Evolutionary conservation across 2,329 filamentous ascomycete genomes (phyloP).

Genomic region (Lachnellula occidentalis): DNA sequence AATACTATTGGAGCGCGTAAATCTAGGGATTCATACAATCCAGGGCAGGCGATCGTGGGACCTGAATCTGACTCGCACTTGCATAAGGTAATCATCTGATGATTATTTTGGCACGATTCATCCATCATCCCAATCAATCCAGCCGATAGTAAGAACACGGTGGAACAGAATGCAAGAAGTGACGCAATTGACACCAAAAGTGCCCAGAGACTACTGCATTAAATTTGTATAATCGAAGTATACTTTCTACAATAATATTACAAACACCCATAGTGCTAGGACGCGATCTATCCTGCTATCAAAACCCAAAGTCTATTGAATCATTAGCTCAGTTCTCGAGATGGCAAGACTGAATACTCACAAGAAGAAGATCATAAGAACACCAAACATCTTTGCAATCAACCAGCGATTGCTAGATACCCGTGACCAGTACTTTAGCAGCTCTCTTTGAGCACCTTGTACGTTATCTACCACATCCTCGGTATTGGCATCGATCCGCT

Average conservation of each 20-base stretch:
- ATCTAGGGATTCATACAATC: no score
- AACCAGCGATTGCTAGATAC: conserved; percentile 95
- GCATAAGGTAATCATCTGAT: no score
- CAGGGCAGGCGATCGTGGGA: no score
- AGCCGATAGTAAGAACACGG: not conserved
- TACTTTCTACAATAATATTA: conserved; percentile 9
- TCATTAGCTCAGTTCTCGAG: not conserved
- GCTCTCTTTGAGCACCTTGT: conserved; percentile 87
- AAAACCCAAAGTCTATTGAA: conserved; percentile 28
- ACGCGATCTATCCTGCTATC: conserved; percentile 18
- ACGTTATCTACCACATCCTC: conserved; percentile 98
- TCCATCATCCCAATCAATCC: not conserved
- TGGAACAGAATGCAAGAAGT: not conserved
- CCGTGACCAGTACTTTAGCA: conserved; percentile 94
- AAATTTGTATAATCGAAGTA: conserved; percentile 1
- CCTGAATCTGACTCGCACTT: no score
- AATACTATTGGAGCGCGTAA: no score
- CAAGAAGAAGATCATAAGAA: conserved; percentile 91
- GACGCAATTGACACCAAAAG: not conserved
- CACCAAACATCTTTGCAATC: conserved; percentile 81
- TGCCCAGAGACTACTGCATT: conserved; percentile 1
- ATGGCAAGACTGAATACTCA: conserved; percentile 33
- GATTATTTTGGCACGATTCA: not conserved
- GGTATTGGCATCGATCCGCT: conserved; percentile 93
- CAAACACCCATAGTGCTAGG: conserved; percentile 5